These are phyloP conservation scores for Tremellales sp. DNA, from an alignment of 1,284 basidiomycete species.

Conservation along the genomic window DNA sequence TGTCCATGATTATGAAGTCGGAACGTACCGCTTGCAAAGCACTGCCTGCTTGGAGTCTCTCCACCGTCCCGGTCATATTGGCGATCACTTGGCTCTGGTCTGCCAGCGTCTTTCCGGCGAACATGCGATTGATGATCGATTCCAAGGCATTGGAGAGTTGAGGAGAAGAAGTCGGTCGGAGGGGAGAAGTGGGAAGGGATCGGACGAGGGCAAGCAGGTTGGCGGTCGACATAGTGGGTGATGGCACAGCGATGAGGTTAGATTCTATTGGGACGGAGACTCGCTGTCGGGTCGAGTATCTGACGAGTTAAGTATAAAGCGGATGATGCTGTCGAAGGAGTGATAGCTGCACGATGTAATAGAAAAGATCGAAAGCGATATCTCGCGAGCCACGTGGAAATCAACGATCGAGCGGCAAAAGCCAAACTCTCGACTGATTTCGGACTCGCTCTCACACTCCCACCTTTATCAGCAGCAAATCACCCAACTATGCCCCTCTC, in stretches of 20 bases:
- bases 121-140: constrained; percentile 26
- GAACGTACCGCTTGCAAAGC: constrained; percentile 31
- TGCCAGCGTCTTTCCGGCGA: constrained; percentile 13
- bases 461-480: not conserved
- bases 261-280: too few relatives aligned
- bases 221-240: too few relatives aligned
- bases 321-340: too few relatives aligned
- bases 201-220: constrained; percentile 29
- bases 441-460: not conserved
- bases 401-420: too few relatives aligned
- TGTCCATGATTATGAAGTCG: not conserved
- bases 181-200: constrained; percentile 35
- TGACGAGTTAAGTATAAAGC: not conserved
- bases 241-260: not conserved
- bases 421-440: too few relatives aligned
- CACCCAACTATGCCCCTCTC: constrained; percentile 19
- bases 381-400: too few relatives aligned
- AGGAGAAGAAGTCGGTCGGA: constrained; percentile 30
- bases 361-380: too few relatives aligned
- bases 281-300: not conserved
- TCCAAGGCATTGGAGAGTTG: constrained; percentile 39
- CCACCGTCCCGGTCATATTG: constrained; percentile 19
- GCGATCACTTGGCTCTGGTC: constrained; percentile 11
- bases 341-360: too few relatives aligned
- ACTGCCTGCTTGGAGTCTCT: constrained; percentile 20